phyloP scores from a whole-genome alignment of 768 basidiomycete species.

The Boletus eberwhitei region DNA sequence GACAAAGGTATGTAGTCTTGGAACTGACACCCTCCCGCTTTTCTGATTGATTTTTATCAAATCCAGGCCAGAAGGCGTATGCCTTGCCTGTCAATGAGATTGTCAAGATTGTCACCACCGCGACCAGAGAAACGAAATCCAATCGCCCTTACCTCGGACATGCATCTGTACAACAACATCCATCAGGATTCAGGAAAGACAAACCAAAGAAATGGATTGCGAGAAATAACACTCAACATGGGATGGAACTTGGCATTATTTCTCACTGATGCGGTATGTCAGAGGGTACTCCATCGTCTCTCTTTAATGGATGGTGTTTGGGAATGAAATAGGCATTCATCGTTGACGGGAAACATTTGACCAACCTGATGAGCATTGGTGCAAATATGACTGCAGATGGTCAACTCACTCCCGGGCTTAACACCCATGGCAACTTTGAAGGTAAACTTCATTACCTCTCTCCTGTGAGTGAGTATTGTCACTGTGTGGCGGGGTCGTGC shows the following conservation, averaged over 20 bases:
- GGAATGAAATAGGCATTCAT: conserved; percentile 15
- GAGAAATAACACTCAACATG: too few relatives aligned
- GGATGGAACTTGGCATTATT: conserved; percentile 19
- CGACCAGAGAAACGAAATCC: too few relatives aligned
- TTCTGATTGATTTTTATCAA: too few relatives aligned
- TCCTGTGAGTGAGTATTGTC: neutral
- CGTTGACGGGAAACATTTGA: conserved; percentile 26
- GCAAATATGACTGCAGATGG: conserved; percentile 15
- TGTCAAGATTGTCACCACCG: too few relatives aligned
- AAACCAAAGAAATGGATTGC: too few relatives aligned
- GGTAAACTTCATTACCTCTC: conserved; percentile 1
- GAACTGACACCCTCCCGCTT: too few relatives aligned
- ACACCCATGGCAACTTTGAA: conserved; percentile 17
- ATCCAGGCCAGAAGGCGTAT: too few relatives aligned
- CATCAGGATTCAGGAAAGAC: too few relatives aligned
- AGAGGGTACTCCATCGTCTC: neutral
- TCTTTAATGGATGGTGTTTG: neutral
- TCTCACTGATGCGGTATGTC: conserved; percentile 19
- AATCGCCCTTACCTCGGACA: too few relatives aligned
- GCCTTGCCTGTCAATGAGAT: too few relatives aligned
- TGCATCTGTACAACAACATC: too few relatives aligned
- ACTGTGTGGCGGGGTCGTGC: neutral
- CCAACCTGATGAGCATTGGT: conserved; percentile 25
- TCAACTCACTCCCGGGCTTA: conserved; percentile 16
- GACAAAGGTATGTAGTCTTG: too few relatives aligned